Evolutionary conservation across 139 green algal genomes (phyloP).

Genomic region (Chlorella sorokiniana): DNA sequence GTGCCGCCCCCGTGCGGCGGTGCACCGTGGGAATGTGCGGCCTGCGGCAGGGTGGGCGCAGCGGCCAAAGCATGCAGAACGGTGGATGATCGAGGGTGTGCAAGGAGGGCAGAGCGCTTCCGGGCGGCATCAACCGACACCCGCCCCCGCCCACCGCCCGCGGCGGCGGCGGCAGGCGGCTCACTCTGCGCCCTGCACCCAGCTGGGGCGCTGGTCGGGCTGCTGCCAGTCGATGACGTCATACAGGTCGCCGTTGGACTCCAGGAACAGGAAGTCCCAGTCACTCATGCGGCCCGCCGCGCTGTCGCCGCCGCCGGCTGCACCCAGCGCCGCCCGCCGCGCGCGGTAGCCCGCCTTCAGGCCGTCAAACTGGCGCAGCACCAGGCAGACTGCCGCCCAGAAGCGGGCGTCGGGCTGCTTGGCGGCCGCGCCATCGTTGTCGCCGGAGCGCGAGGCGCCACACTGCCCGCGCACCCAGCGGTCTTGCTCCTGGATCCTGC

Average conservation of each 20-base stretch:
- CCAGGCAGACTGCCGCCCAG: slow-evolving; percentile 52
- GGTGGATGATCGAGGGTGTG: neutral
- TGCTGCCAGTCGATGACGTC: slow-evolving; percentile 43
- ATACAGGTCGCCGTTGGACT: slow-evolving; percentile 62
- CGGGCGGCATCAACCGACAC: neutral
- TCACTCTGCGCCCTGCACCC: slow-evolving; percentile 20
- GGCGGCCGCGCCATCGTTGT: no score
- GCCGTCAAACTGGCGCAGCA: slow-evolving; percentile 69
- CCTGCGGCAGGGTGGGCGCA: neutral
- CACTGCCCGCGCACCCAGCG: slow-evolving; percentile 45
- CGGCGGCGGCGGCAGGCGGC: neutral
- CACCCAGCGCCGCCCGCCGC: neutral
- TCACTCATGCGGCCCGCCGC: slow-evolving; percentile 30
- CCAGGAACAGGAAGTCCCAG: slow-evolving; percentile 66
- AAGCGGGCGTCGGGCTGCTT: slow-evolving; percentile 9
- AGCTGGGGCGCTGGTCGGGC: slow-evolving; percentile 34
- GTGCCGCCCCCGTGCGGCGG: neutral
- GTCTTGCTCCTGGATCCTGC: slow-evolving; percentile 66
- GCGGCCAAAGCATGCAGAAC: neutral
- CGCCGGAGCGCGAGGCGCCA: neutral
- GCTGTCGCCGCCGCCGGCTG: neutral
- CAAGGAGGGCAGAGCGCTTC: no score
- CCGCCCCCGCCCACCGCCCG: no score
- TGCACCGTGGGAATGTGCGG: neutral
- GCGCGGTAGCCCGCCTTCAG: slow-evolving; percentile 64